A percentile compares a stretch with the other conserved stretches of the same genome.
These are phyloP conservation scores for Yamadazyma epiphylla DNA, from an alignment of 1,139 yeast species.

Conservation along the genomic window DNA sequence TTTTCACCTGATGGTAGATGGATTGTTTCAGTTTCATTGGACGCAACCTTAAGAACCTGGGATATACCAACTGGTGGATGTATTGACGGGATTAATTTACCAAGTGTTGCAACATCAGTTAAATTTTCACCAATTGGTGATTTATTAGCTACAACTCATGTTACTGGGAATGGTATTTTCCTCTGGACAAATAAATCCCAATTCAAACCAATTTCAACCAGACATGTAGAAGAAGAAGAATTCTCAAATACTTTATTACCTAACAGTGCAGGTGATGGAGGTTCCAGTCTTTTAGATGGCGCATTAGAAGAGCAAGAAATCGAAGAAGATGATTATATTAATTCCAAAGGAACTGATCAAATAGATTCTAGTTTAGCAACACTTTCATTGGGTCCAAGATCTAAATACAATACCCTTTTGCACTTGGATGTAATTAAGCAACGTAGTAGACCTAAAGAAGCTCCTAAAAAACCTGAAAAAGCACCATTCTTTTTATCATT, in stretches of 20 bases:
- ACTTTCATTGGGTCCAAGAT: slow-evolving; percentile 71
- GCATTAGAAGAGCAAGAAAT: slow-evolving; percentile 44
- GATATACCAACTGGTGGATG: slow-evolving; percentile 97
- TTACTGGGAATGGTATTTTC: slow-evolving; percentile 82
- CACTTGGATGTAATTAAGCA: slow-evolving; percentile 80
- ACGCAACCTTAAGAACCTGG: slow-evolving; percentile 92
- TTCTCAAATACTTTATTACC: slow-evolving; percentile 63
- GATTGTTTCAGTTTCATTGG: slow-evolving; percentile 82
- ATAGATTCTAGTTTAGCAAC: slow-evolving; percentile 64
- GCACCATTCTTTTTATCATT: slow-evolving; percentile 79
- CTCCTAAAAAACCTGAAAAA: slow-evolving; percentile 80
- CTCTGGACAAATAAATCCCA: slow-evolving; percentile 93
- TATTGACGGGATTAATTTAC: slow-evolving; percentile 83
- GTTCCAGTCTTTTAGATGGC: slow-evolving; percentile 72
- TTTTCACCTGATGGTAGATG: slow-evolving; percentile 96
- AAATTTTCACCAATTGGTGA: slow-evolving; percentile 89
- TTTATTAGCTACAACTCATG: slow-evolving; percentile 90
- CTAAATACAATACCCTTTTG: slow-evolving; percentile 72
- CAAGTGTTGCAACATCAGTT: slow-evolving; percentile 74
- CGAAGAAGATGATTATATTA: slow-evolving; percentile 11
- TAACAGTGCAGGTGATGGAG: slow-evolving; percentile 81
- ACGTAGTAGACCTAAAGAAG: slow-evolving; percentile 86
- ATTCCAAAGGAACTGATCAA: slow-evolving; percentile 53
- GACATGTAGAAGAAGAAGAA: slow-evolving; percentile 73
- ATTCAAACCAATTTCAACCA: slow-evolving; percentile 68